These are phyloP conservation scores for Plasmodium coatneyi DNA, from an alignment of 169 alveolate species.

Conservation along the genomic window DNA sequence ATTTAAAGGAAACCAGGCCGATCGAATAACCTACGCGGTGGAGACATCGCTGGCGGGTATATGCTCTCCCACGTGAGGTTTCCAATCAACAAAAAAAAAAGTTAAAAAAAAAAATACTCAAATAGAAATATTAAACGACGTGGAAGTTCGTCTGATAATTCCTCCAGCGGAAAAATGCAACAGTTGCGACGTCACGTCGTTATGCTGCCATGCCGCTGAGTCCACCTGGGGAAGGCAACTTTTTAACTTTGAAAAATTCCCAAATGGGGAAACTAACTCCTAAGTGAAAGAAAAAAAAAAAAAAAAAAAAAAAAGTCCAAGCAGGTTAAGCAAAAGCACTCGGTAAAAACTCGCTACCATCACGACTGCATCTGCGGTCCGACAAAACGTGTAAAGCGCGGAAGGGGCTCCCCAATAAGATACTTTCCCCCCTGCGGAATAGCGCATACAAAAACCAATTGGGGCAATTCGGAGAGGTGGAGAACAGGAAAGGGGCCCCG, in stretches of 20 bases:
- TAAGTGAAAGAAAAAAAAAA: not conserved
- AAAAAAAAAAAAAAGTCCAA: not conserved
- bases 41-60: not conserved
- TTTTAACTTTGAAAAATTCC: too few relatives aligned
- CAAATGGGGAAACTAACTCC: not conserved
- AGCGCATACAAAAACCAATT: not conserved
- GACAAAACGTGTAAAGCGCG: not conserved
- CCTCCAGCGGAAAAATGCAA: not conserved
- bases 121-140: not conserved
- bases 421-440: not conserved
- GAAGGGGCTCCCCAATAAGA: not conserved
- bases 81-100: not conserved
- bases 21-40: not conserved
- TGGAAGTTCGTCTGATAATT: not conserved
- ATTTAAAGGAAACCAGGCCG: not conserved
- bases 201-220: not conserved
- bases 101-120: not conserved
- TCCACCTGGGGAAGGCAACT: too few relatives aligned
- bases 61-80: not conserved
- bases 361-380: not conserved
- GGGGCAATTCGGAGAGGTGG: not conserved
- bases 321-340: not conserved
- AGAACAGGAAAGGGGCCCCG: not conserved
- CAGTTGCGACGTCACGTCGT: not conserved
- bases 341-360: not conserved